These are phyloP conservation scores for Neoascochyta sp. DNA, from an alignment of 2,329 filamentous ascomycete genomes.

Conservation along the genomic window DNA sequence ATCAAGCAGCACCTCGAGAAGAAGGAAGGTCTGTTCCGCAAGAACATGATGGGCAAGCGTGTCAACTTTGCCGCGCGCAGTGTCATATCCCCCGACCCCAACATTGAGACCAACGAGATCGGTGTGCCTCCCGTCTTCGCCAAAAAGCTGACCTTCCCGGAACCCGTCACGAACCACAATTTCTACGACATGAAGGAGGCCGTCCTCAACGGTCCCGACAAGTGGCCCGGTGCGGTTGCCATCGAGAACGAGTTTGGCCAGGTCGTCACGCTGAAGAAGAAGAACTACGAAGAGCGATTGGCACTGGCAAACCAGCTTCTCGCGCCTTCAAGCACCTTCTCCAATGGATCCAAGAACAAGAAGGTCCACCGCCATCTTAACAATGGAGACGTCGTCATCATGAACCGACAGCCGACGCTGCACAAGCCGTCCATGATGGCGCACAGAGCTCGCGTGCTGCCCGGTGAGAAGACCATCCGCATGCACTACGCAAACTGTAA, in stretches of 20 bases:
- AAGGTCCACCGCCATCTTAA: slow-evolving; percentile 95
- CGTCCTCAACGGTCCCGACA: slow-evolving; percentile 88
- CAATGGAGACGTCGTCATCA: slow-evolving; percentile 93
- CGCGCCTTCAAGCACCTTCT: slow-evolving; percentile 71
- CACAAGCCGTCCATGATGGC: slow-evolving; percentile 99
- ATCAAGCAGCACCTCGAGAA: slow-evolving; percentile 98
- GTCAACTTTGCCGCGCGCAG: slow-evolving; percentile 97
- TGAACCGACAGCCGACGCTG: slow-evolving; percentile 97
- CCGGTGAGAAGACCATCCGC: slow-evolving; percentile 93
- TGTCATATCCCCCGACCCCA: slow-evolving; percentile 97
- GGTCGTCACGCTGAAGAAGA: slow-evolving; percentile 80
- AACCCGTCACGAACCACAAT: slow-evolving; percentile 96
- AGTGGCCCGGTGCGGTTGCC: slow-evolving; percentile 89
- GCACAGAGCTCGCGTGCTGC: slow-evolving; percentile 85
- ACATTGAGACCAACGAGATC: slow-evolving; percentile 98
- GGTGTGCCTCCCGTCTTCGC: slow-evolving; percentile 98
- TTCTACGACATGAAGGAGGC: slow-evolving; percentile 94
- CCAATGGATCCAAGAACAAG: slow-evolving; percentile 78
- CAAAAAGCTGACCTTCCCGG: slow-evolving; percentile 90
- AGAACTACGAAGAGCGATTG: slow-evolving; percentile 81
- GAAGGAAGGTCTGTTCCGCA: slow-evolving; percentile 96
- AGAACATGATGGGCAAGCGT: slow-evolving; percentile 99
- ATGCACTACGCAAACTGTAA: slow-evolving; percentile 99
- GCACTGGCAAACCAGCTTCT: slow-evolving; percentile 91
- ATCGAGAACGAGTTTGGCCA: slow-evolving; percentile 96